Percentiles rank a stretch among this genome's conserved stretches.
Evolutionary conservation across 352 stramenopile genomes (phyloP).

Genomic region (Elongisporangium senticosum): DNA sequence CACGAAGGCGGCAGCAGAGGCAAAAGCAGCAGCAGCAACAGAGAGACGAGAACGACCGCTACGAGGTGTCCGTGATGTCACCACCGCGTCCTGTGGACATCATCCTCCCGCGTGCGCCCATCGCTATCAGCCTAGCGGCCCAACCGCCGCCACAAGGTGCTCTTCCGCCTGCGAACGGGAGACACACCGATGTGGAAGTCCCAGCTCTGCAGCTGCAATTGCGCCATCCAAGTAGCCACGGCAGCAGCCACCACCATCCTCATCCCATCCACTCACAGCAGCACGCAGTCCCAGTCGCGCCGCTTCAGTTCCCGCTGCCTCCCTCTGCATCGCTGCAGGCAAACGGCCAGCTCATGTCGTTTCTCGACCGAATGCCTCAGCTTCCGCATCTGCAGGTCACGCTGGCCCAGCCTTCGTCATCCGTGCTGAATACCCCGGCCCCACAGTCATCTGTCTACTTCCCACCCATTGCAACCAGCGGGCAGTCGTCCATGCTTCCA

Average conservation of each 20-base stretch:
- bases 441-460: conserved; percentile 5
- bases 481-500: not conserved
- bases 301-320: conserved; percentile 33
- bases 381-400: conserved; percentile 51
- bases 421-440: conserved; percentile 28
- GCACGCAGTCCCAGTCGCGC: conserved; percentile 7
- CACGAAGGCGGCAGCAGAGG: conserved; percentile 33
- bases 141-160: conserved; percentile 3
- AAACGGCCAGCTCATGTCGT: conserved; percentile 11
- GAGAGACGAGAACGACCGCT: conserved; percentile 6
- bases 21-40: conserved; percentile 16
- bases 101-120: not conserved
- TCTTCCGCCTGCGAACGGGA: conserved; percentile 8
- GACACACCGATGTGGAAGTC: conserved; percentile 10
- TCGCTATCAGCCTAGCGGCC: conserved; percentile 4
- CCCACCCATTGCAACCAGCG: not conserved
- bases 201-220: conserved; percentile 16
- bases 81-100: not conserved
- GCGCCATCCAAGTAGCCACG: conserved; percentile 1
- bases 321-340: conserved; percentile 10
- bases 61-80: not conserved
- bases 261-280: conserved; percentile 4
- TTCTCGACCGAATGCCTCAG: conserved; percentile 26
- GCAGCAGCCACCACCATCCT: not conserved
- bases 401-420: conserved; percentile 30